A percentile compares a stretch with the other conserved stretches of the same genome.
These are phyloP conservation scores for Beauveria sp. DNA, from an alignment of 2,329 filamentous ascomycete genomes.

Conservation along the genomic window DNA sequence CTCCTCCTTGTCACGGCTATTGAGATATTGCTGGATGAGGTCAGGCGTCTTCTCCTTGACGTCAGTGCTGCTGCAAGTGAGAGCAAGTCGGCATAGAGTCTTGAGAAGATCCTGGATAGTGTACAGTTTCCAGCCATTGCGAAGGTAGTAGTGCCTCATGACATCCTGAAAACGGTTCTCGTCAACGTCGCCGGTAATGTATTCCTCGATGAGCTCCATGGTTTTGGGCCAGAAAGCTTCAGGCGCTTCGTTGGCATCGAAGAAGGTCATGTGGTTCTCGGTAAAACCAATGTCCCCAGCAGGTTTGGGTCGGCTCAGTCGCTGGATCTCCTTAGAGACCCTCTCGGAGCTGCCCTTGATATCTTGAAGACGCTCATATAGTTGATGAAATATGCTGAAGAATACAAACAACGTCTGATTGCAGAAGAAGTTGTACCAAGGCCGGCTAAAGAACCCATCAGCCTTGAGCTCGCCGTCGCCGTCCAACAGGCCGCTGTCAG, in stretches of 20 bases:
- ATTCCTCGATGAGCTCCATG: slow-evolving; percentile 77
- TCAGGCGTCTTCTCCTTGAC: slow-evolving; percentile 90
- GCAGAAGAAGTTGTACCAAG: slow-evolving; percentile 81
- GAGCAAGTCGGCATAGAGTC: slow-evolving; percentile 70
- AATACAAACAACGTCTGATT: slow-evolving; percentile 92
- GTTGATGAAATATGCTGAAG: slow-evolving; percentile 84
- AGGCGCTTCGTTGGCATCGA: slow-evolving; percentile 50
- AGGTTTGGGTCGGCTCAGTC: slow-evolving; percentile 68
- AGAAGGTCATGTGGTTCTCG: slow-evolving; percentile 72
- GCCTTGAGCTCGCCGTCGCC: slow-evolving; percentile 59
- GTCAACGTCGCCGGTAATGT: slow-evolving; percentile 74
- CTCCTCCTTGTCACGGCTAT: slow-evolving; percentile 71
- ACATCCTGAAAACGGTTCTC: slow-evolving; percentile 81
- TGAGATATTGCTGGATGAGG: slow-evolving; percentile 78
- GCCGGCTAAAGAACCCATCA: slow-evolving; percentile 74
- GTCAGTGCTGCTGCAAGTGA: slow-evolving; percentile 78
- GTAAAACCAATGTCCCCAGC: slow-evolving; percentile 78
- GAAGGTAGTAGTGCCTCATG: slow-evolving; percentile 83
- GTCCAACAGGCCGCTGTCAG: slow-evolving; percentile 41
- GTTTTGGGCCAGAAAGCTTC: slow-evolving; percentile 81
- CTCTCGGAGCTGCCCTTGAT: slow-evolving; percentile 73
- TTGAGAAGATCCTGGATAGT: slow-evolving; percentile 83
- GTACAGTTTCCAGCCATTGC: slow-evolving; percentile 88
- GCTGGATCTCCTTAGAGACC: slow-evolving; percentile 65
- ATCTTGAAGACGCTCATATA: slow-evolving; percentile 76